Evolutionary conservation across 2,329 filamentous ascomycete genomes (phyloP).

Genomic region (Chrysoporthe cubensis): DNA sequence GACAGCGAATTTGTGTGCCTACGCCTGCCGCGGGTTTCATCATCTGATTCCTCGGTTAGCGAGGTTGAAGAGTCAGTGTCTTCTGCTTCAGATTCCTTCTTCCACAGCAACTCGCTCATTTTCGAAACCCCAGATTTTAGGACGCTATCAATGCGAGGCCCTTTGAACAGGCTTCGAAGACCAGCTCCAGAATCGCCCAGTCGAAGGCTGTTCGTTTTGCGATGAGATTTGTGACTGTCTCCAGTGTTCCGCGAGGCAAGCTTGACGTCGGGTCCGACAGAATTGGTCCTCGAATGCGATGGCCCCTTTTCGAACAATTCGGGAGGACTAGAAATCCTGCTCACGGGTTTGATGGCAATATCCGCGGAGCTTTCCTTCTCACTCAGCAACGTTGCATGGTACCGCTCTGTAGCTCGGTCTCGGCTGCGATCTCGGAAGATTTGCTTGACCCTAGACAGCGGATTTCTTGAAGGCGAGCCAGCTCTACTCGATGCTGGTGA

Average conservation of each 20-base stretch:
- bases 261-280: constrained; percentile 46
- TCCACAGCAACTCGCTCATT: constrained; percentile 61
- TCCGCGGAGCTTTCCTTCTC: constrained; percentile 40
- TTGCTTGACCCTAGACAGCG: constrained; percentile 58
- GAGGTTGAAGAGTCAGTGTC: constrained; percentile 44
- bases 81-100: constrained; percentile 47
- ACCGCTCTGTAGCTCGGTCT: constrained; percentile 44
- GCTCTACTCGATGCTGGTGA: constrained; percentile 64
- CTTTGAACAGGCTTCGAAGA: constrained; percentile 78
- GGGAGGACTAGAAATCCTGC: constrained; percentile 19
- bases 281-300: constrained; percentile 36
- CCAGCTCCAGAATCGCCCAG: constrained; percentile 53
- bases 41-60: constrained; percentile 55
- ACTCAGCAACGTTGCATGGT: constrained; percentile 28
- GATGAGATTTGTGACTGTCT: constrained; percentile 53
- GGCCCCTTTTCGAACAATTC: constrained; percentile 34
- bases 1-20: constrained; percentile 32
- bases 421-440: constrained; percentile 60
- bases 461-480: constrained; percentile 65
- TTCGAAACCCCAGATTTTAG: constrained; percentile 64
- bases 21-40: constrained; percentile 46
- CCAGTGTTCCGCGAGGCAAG: constrained; percentile 43
- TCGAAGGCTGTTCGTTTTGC: constrained; percentile 54
- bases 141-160: constrained; percentile 72
- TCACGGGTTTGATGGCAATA: background rate